Percentiles rank a stretch among this genome's conserved stretches.
phyloP scores from a whole-genome alignment of 2,329 filamentous ascomycete species.

The Cytospora chrysosperma region DNA sequence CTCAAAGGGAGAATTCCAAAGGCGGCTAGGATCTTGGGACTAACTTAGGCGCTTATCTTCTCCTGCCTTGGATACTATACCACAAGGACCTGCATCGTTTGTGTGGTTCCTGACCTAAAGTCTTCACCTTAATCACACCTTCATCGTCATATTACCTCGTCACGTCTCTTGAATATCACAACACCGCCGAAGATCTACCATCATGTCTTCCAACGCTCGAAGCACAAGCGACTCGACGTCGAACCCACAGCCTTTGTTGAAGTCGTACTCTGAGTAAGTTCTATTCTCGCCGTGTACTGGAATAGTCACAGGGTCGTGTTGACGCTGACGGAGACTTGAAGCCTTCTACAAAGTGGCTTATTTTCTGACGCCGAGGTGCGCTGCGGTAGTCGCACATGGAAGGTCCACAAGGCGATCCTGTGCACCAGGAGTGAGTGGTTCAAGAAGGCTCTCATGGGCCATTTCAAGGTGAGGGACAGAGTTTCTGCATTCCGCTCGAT shows the following conservation, averaged over 20 bases:
- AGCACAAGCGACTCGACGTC: not conserved
- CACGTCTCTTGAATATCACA: not conserved
- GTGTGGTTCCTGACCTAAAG: too few relatives aligned
- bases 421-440: conserved; percentile 6
- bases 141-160: not conserved
- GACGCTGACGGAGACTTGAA: not conserved
- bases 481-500: not conserved
- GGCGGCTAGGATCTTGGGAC: not conserved
- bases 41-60: too few relatives aligned
- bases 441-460: not conserved
- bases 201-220: not conserved
- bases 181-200: not conserved
- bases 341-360: not conserved
- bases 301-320: not conserved
- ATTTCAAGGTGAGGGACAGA: not conserved
- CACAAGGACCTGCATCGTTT: too few relatives aligned
- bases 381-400: not conserved
- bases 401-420: not conserved
- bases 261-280: not conserved
- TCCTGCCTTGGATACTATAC: too few relatives aligned
- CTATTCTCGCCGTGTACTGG: not conserved
- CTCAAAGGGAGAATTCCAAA: not conserved
- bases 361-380: not conserved
- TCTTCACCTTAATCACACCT: not conserved
- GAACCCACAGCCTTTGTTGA: not conserved